These are phyloP conservation scores for Psilocybe subaeruginosa DNA, from an alignment of 768 basidiomycete genomes.

Conservation along the genomic window DNA sequence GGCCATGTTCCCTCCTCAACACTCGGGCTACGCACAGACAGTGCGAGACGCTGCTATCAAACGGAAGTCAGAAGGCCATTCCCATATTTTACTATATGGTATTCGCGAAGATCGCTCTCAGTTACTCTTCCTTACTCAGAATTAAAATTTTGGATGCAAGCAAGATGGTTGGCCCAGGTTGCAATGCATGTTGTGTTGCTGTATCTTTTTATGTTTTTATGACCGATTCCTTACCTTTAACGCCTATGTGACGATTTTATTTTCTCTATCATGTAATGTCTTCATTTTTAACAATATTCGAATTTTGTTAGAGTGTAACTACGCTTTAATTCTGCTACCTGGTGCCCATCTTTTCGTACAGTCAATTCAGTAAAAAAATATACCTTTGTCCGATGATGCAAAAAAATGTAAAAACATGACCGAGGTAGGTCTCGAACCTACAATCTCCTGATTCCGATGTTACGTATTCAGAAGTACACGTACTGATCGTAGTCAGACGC, in stretches of 20 bases:
- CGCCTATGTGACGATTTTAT: not conserved
- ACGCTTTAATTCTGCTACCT: too few species aligned
- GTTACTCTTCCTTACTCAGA: slow-evolving; percentile 38
- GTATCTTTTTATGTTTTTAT: not conserved
- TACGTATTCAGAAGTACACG: not conserved
- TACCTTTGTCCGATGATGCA: too few species aligned
- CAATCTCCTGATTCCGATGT: not conserved
- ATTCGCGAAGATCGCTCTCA: slow-evolving; percentile 73
- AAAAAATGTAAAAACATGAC: not conserved
- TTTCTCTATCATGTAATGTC: not conserved
- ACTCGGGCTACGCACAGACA: slow-evolving; percentile 65
- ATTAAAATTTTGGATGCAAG: not conserved
- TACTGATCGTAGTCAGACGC: slow-evolving; percentile 81
- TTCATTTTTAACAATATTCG: too few species aligned
- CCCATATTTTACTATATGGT: slow-evolving; percentile 65
- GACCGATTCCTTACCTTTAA: not conserved
- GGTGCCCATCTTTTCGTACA: too few species aligned
- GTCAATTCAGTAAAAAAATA: too few species aligned
- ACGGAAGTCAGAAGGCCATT: slow-evolving; percentile 64
- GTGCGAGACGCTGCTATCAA: slow-evolving; percentile 68
- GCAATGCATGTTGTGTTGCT: not conserved
- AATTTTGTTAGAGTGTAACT: too few species aligned
- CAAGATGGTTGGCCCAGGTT: not conserved
- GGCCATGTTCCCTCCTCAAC: slow-evolving; percentile 56
- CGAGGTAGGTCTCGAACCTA: slow-evolving; percentile 1